phyloP scores from a whole-genome alignment of 352 stramenopile genomes.

The Phytophthora vignae region DNA sequence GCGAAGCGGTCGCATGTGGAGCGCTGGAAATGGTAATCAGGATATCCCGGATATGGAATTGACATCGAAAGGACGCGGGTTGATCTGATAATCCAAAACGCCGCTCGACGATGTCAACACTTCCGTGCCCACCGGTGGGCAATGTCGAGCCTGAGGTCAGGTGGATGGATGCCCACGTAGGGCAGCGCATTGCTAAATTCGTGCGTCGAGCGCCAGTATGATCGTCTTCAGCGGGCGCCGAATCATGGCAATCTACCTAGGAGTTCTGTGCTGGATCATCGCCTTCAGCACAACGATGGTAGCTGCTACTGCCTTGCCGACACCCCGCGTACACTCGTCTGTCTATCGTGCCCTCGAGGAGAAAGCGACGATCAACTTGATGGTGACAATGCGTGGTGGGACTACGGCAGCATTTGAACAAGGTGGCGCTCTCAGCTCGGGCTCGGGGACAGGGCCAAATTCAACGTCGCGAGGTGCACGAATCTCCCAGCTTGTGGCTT shows the following conservation, averaged over 20 bases:
- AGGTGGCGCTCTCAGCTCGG: constrained; percentile 2
- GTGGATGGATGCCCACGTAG: background rate
- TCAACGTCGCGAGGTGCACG: constrained; percentile 17
- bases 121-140: background rate
- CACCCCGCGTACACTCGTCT: constrained; percentile 24
- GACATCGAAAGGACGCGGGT: background rate
- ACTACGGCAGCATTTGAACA: constrained; percentile 20
- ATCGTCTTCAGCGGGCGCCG: background rate
- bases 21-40: background rate
- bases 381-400: constrained; percentile 39
- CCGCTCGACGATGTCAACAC: background rate
- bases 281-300: background rate
- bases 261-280: constrained; percentile 4
- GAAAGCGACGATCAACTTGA: constrained; percentile 38
- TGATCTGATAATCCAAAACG: background rate
- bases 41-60: background rate
- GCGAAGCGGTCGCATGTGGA: background rate
- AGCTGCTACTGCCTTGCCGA: background rate
- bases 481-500: constrained; percentile 33
- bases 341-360: constrained; percentile 35
- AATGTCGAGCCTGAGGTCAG: background rate
- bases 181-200: background rate
- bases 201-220: background rate
- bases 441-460: background rate
- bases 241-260: background rate